Base-by-base conservation (phyloP, 169 alveolate species). In the Plasmodium blacklocki region DNA sequence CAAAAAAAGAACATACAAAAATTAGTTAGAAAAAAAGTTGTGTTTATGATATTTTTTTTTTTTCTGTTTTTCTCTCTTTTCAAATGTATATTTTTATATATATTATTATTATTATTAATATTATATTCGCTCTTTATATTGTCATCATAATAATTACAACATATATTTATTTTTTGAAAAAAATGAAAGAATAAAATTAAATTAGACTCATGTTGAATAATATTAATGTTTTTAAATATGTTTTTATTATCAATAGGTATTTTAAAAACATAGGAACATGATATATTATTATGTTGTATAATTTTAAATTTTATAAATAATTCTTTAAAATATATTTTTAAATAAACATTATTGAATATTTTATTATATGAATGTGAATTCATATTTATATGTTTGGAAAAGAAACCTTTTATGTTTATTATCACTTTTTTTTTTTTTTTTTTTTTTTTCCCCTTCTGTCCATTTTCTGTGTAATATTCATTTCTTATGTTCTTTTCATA, bases 401-500 rank as follows among this genome's bases (percentile, higher is more conserved):
- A 80, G 15, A 80, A 80, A 29, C 90, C 90, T 71, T 80, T 80
- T 39, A 80, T 80, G n/a, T 26, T 67, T n/a, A 80, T 47, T 68
- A 56, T 45, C 0, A 80, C 0, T 21, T 1, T 23, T n/a, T 52
- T 68, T 45, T 19, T 23, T 26, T 58, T 67, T 26, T 19, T 52
- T 2, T 12, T 21, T 2, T 43, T 21, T n/a, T n/a, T 3, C 21
- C 0, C 0, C 32, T 26, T 2, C 32, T 0, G 0, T 1, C 18
- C 26, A 45, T 60, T n/a, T 23, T 54, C 43, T 32, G 0, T 0
- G 45, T 32, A 32, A 32, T 32, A 5, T 4, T 32, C 1, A 32
- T 32, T 5, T 32, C 45, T 29, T 7, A 43, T 15, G 14, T 60
- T 60, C 2, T 23, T 23, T 23, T 12, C 52, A 32, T 26, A 8